Conservation (phyloP, 1,139 yeast species). For the Arxiozyma telluris region DNA sequence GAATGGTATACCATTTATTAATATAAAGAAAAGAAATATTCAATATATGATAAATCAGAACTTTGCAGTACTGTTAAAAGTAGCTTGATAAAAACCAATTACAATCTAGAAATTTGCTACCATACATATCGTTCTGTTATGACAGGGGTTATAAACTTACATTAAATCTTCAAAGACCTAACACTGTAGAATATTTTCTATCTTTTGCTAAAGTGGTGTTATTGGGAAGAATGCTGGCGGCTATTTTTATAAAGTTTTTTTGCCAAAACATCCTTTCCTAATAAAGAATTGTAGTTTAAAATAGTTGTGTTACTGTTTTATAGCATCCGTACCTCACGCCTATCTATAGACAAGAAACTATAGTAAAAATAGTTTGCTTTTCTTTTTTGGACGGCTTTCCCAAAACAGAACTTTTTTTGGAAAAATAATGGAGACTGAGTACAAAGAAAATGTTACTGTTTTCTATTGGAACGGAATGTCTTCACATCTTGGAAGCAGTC, state of each 20-base stretch:
- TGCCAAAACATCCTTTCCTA: not conserved
- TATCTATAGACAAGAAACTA: not conserved
- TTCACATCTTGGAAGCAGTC: not conserved
- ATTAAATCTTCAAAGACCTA: too few species aligned
- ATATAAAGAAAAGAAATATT: not conserved
- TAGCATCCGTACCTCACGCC: not conserved
- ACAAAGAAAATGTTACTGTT: not conserved
- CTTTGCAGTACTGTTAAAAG: not conserved
- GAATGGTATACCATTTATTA: not conserved
- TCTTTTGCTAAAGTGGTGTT: not conserved
- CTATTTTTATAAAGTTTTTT: too few species aligned
- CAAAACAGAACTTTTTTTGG: not conserved
- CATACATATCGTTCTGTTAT: too few species aligned
- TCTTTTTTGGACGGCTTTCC: not conserved
- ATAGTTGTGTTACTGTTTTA: not conserved
- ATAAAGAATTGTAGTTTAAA: too few species aligned
- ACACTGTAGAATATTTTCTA: not conserved
- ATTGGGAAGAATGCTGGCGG: not conserved
- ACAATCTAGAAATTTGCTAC: not conserved
- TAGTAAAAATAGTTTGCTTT: too few species aligned
- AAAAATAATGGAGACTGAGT: too few species aligned
- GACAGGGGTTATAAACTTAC: not conserved
- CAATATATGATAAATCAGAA: not conserved
- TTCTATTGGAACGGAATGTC: not conserved
- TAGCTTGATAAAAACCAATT: too few species aligned